Evolutionary conservation across 2,329 filamentous ascomycete species (phyloP).

Genomic region (Penicillium sp.): DNA sequence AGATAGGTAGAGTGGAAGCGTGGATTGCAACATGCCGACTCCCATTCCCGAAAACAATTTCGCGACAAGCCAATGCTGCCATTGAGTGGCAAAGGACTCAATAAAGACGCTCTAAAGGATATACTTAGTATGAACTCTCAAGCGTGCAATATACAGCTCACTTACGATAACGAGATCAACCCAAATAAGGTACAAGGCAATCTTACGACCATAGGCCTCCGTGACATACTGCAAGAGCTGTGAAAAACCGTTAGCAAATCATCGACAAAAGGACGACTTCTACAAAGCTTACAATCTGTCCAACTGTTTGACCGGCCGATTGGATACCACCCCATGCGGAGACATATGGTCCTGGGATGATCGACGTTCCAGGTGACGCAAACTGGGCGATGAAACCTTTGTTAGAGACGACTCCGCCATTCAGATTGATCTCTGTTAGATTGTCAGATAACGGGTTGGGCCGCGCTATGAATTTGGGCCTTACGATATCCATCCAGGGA

Average conservation of each 20-base stretch:
- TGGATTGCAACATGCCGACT: constrained; percentile 46
- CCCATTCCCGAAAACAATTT: constrained; percentile 41
- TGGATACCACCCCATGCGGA: constrained; percentile 44
- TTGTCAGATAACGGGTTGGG: neutral
- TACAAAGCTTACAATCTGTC: constrained; percentile 34
- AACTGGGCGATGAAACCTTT: constrained; percentile 44
- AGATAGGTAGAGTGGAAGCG: constrained; percentile 44
- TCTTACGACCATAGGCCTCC: constrained; percentile 38
- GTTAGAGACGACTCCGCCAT: constrained; percentile 43
- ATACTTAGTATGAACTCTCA: neutral
- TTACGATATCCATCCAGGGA: constrained; percentile 46
- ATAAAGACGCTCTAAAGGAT: constrained; percentile 32
- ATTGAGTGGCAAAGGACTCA: constrained; percentile 38
- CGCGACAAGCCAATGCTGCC: constrained; percentile 44
- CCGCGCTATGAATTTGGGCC: neutral
- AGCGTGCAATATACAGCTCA: neutral
- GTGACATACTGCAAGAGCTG: constrained; percentile 31
- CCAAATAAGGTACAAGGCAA: constrained; percentile 38
- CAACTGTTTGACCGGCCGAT: constrained; percentile 40
- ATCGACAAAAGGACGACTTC: neutral
- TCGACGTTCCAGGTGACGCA: constrained; percentile 27
- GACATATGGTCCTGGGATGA: constrained; percentile 38
- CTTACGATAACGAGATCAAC: constrained; percentile 27
- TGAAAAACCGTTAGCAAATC: neutral
- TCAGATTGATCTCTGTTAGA: constrained; percentile 32